Evolutionary conservation across 208 protist genomes (phyloP), one percentile per base, ranked within the genome.

Genomic region (Leishmania aethiopica): DNA sequence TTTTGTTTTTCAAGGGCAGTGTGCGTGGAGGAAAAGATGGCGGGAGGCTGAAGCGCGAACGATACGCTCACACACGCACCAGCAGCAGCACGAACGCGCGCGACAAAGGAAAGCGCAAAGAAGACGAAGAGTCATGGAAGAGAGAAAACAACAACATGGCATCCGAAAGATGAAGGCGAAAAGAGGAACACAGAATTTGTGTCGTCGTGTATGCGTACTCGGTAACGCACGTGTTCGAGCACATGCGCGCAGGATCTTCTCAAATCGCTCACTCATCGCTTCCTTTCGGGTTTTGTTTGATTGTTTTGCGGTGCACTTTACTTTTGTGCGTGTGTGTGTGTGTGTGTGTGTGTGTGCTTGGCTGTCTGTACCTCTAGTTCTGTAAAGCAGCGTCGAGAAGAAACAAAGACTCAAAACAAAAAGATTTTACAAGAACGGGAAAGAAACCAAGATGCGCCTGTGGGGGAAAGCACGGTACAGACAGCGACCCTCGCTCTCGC

Each of bases 331-430:
- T 70, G 64, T 17, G 32, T 70, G 64, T 35, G 32, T 17, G 35
- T 42, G 64, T 35, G n/a, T 35, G 40, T 28, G 37, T 71, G 66
- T 47, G 66, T n/a, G 17, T 72, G 35, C 15, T 1, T 72, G 37
- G 32, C n/a, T 19, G 32, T 59, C 25, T 53, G 35, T 51, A 28
- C 45, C 11, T 62, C 51, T 28, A 45, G 35, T 4, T 62, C 73
- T 59, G 73, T 77, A 40, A 77, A 72, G 67, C 67, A 72, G 8
- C 67, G 42, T 47, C 67, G 25, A 72, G 40, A 28, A 72, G 40
- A 45, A 45, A 25, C 5, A 13, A 53, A 7, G 10, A 11, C 28
- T 51, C 70, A 55, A 53, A 35, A 53, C 32, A 74, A 15, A 72
- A 47, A 22, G 66, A 47, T 2, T 47, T 25, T 11, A 71, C 17